Evolutionary conservation across 805 yeast species (phyloP), one percentile per base, ranked within the genome.

Genomic region (Pichia nanzhaoensis): DNA sequence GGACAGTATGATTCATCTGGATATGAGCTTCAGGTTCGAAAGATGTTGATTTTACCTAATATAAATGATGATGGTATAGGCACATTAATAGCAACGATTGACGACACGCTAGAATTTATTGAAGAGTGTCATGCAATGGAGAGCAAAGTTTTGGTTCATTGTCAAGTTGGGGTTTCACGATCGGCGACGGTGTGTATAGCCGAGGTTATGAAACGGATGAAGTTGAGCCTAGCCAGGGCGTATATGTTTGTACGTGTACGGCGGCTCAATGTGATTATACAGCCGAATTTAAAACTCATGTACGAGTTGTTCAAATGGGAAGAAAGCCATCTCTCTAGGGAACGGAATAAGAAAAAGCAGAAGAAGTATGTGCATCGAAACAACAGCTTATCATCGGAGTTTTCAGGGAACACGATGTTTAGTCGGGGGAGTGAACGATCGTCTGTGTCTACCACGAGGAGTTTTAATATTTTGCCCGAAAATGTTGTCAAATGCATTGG

Each of bases 151-250:
- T 68, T 91, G 49, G 90, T 91, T 10, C 98, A 91, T 61, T 91
- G 98, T 56, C 84, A 95, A 58, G 97, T 88, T 39, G 98, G 98
- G 0, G 98, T 91, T 3, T 86, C 96, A 0, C 69, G 98, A 45
- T 86, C 95, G 3, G 98, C 97, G 0, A 87, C 97, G 0, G 95
- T 91, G 10, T 91, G 95, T 54, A 91, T 91, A 53, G 96, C 96
- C 1, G 97, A 89, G 59, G 91, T 87, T 33, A 90, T 91, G 96
- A 76, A 78, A 53, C 66, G 95, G 34, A 64, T 84, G 43, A 65
- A 75, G 14, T 67, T 87, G 44, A 76, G 78, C 36, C 66, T 91
- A 24, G 80, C 93, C 2, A 69, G 81, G 28, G 96, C 98, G 0
- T 91, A 90, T 57, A 64, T 90, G 36, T 88, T 72, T 64, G 96